phyloP scores from a whole-genome alignment of 169 alveolate species.

The Eimeria mitis region DNA sequence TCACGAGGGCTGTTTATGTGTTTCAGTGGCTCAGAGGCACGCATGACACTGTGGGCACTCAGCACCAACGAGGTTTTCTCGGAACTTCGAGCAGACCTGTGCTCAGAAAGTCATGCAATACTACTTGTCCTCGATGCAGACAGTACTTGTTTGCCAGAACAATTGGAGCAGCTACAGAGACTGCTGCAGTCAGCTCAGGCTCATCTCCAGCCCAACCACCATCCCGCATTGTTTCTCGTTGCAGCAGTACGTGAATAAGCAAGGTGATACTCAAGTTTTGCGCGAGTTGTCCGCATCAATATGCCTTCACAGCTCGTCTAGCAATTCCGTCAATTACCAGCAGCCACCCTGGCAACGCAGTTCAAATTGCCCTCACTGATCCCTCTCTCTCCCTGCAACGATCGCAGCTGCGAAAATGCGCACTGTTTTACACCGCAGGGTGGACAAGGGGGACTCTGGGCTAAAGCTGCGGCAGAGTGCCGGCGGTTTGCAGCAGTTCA shows the following conservation, averaged over 20 bases:
- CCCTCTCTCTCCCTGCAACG: background rate
- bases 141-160: background rate
- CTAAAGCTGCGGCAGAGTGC: constrained; percentile 57
- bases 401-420: background rate
- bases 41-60: constrained; percentile 72
- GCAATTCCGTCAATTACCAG: background rate
- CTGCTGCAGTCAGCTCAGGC: constrained; percentile 6
- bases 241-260: constrained; percentile 26
- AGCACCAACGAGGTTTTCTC: constrained; percentile 52
- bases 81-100: constrained; percentile 59
- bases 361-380: background rate
- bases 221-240: constrained; percentile 28
- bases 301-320: background rate
- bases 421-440: constrained; percentile 4
- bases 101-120: constrained; percentile 47
- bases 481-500: constrained; percentile 51
- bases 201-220: background rate
- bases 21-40: constrained; percentile 47
- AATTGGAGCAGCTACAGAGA: constrained; percentile 59
- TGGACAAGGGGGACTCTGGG: constrained; percentile 28
- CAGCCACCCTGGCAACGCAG: background rate
- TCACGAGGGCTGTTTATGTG: background rate
- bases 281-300: background rate
- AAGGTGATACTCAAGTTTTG: background rate
- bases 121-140: constrained; percentile 60